Evolutionary conservation across 2,329 filamentous ascomycete species (phyloP).

Genomic region (Pyricularia sp.): DNA sequence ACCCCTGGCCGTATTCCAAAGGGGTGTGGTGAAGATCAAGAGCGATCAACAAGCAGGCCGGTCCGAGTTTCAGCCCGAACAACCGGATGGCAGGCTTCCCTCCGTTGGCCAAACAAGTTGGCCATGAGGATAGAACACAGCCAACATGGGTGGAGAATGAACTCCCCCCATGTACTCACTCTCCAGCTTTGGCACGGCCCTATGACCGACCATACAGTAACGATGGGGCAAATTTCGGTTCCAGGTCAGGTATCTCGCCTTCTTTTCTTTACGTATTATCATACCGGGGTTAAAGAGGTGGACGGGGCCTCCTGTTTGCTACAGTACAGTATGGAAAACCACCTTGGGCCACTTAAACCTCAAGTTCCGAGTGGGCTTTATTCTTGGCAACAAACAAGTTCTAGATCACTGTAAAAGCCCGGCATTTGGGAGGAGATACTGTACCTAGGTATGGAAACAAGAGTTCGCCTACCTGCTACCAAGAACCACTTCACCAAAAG

Average conservation of each 20-base stretch:
- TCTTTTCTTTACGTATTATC: background rate
- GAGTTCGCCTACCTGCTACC: background rate
- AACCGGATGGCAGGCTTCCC: background rate
- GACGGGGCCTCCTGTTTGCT: background rate
- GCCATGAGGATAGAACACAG: background rate
- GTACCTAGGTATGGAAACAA: background rate
- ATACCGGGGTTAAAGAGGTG: background rate
- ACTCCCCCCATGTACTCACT: background rate
- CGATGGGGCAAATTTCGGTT: background rate
- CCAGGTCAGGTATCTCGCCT: background rate
- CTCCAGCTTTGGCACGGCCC: background rate
- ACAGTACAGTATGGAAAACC: background rate
- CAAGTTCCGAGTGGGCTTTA: background rate
- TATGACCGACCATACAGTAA: background rate
- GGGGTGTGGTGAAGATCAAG: constrained; percentile 8
- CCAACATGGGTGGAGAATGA: background rate
- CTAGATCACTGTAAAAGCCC: background rate
- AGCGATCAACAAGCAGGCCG: background rate
- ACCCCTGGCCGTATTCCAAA: background rate
- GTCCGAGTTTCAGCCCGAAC: constrained; percentile 9
- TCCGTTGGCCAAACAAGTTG: background rate
- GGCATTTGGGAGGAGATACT: background rate
- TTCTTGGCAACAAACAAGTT: background rate
- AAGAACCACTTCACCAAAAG: background rate
- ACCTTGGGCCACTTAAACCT: background rate